Evolutionary conservation across 441 rosid genomes (phyloP), one percentile per base, ranked within the genome.

Genomic region (Populus hybrid): DNA sequence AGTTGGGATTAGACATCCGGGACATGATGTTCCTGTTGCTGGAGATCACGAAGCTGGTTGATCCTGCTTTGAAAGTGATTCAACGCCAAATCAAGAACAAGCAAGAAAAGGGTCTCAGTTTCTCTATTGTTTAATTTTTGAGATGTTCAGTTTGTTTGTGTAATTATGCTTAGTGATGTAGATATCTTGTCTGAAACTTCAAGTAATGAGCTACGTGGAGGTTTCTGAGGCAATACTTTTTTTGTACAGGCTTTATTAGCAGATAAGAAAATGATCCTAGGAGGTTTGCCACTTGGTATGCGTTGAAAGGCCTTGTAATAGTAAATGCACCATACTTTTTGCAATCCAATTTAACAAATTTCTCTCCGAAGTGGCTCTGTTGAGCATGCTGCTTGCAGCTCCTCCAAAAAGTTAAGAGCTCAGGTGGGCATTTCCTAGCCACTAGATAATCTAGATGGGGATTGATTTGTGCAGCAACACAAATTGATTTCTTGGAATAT

Each of bases 1-100:
- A 53, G 71, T 24, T 34, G 80, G 68, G 69, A 57, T 72, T 64
- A 79, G 71, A 50, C 84, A 72, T 8, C 84, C 72, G 12, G 86
- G 83, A 26, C 59, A 78, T 79, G 72, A 83, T 72, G 75, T 76
- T 70, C 46, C 83, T 19, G 53, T 83, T 18, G 46, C 74, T 32
- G 73, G 72, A 34, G 88, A 87, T 68, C 88, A 85, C 80, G 83
- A 79, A 61, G 87, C 19, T 35, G 73, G 50, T 42, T 71, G 73
- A 21, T 38, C 73, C 26, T 69, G 21, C 23, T 35, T 69, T 34
- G 50, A 16, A 42, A 23, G 72, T 38, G 38, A 36, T 6, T 69
- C 38, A 69, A 32, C 38, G 10, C 34, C 21, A 35, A 12, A 35
- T 3, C 2, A 36, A 34, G 26, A 19, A 38, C 5, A 19, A 38